These are phyloP conservation scores for Letharia lupina DNA, from an alignment of 495 filamentous ascomycete genomes.

Conservation along the genomic window DNA sequence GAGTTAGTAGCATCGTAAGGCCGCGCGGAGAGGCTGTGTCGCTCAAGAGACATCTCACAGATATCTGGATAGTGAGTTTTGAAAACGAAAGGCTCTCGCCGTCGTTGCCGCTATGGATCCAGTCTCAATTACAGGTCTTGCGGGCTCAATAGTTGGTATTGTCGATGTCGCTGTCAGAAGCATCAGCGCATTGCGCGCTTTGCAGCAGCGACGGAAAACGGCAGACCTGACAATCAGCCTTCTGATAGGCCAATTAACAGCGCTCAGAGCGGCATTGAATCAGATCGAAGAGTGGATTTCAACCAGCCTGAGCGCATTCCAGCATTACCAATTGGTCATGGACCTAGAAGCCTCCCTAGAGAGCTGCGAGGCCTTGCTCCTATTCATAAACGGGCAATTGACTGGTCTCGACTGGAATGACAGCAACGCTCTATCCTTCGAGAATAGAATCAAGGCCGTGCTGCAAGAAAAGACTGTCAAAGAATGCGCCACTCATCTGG, in stretches of 20 bases:
- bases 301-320: constrained; percentile 3
- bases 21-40: background rate
- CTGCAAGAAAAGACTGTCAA: constrained; percentile 8
- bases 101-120: too few relatives aligned
- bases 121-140: constrained; percentile 9
- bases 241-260: constrained; percentile 20
- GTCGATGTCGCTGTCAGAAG: constrained; percentile 18
- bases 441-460: constrained; percentile 14
- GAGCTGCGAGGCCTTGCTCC: constrained; percentile 17
- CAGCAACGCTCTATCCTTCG: constrained; percentile 3
- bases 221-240: constrained; percentile 11
- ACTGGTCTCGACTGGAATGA: constrained; percentile 6
- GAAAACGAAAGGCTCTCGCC: too few relatives aligned
- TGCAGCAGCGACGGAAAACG: constrained; percentile 13
- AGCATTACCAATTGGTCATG: constrained; percentile 15
- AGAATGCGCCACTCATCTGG: constrained; percentile 12
- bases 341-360: constrained; percentile 20
- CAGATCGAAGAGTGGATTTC: constrained; percentile 23
- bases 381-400: constrained; percentile 13
- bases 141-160: constrained; percentile 15
- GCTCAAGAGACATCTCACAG: too few relatives aligned
- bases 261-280: constrained; percentile 22
- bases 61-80: too few relatives aligned
- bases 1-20: too few relatives aligned
- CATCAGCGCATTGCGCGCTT: constrained; percentile 11